These are phyloP conservation scores for Trapa incisa DNA, from an alignment of 345 rosid genomes.

Conservation along the genomic window DNA sequence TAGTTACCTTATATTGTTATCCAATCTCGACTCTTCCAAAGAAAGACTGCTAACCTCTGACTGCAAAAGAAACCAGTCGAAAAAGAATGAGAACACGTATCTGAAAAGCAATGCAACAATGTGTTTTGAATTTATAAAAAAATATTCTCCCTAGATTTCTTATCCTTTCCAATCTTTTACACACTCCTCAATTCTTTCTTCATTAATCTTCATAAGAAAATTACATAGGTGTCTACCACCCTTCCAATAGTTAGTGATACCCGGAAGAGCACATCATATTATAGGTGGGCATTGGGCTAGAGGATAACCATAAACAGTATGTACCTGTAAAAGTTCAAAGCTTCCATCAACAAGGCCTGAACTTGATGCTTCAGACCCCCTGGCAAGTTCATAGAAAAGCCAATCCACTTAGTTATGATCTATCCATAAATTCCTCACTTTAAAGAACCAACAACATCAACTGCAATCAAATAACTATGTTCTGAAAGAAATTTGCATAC, in stretches of 20 bases:
- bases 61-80: slow-evolving; percentile 17
- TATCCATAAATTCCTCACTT: not conserved
- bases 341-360: slow-evolving; percentile 64
- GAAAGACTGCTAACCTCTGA: slow-evolving; percentile 69
- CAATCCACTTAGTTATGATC: not conserved
- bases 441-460: not conserved
- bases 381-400: slow-evolving; percentile 19
- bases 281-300: not conserved
- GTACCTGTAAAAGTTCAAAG: slow-evolving; percentile 76
- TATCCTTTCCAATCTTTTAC: not conserved
- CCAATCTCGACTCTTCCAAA: slow-evolving; percentile 48
- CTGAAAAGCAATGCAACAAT: not conserved
- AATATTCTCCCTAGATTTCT: not conserved
- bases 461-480: not conserved
- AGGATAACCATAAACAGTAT: slow-evolving; percentile 3
- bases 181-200: not conserved
- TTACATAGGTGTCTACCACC: not conserved
- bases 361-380: slow-evolving; percentile 86
- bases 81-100: not conserved
- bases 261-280: not conserved
- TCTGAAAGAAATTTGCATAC: slow-evolving; percentile 25
- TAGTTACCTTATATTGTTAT: slow-evolving; percentile 48
- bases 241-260: not conserved
- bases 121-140: too few species aligned
- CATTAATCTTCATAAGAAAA: too few species aligned